Evolutionary conservation across 2,329 filamentous ascomycete species (phyloP), one percentile per base, ranked within the genome.

Genomic region (Fusarium coicis): DNA sequence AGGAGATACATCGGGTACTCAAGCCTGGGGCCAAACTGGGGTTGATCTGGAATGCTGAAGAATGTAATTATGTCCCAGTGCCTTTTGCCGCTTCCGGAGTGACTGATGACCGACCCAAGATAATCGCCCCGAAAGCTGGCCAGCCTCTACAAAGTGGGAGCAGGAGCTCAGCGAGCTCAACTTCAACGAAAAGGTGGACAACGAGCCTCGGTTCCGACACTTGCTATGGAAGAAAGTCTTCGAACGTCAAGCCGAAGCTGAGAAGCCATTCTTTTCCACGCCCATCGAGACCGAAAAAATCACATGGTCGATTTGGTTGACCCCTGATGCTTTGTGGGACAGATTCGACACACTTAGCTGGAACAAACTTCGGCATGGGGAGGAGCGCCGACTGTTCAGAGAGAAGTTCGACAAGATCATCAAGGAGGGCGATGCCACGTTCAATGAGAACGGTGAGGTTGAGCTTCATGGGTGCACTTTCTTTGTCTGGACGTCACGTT

Each of bases 31-130:
- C 87, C 11, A 84, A 85, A 34, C 84, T 94, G 34, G 92, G 90
- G 19, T 80, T 93, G 79, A 90, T 94, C 59, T 94, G 93, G 92
- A 94, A 93, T 75, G 84, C 91, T 66, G 92, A 93, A 79, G 90
- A 93, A 72, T 93, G 91, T 91, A 81, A 86, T 19, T 30, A 14
- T 26, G 56, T 43, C 37, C 36, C 14, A 44, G 28, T 39, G 43
- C n/a, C 39, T 12, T 19, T 54, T 21, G 10, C 9, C 23, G 34
- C 23, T 40, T 32, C 19, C 21, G 10, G 15, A 21, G 42, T 56
- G 40, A 11, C 58, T 69, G 37, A 65, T 34, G 10, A 19, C 30
- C 14, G 34, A n/a, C 46, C 37, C 34, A 36, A 92, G 90, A 93
- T 79, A 93, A 93, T 79, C 87, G 90, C 53, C 90, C 91, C 1